Base-by-base conservation (phyloP, 1,284 basidiomycete genomes). In the Trichosporon coremiiforme region DNA sequence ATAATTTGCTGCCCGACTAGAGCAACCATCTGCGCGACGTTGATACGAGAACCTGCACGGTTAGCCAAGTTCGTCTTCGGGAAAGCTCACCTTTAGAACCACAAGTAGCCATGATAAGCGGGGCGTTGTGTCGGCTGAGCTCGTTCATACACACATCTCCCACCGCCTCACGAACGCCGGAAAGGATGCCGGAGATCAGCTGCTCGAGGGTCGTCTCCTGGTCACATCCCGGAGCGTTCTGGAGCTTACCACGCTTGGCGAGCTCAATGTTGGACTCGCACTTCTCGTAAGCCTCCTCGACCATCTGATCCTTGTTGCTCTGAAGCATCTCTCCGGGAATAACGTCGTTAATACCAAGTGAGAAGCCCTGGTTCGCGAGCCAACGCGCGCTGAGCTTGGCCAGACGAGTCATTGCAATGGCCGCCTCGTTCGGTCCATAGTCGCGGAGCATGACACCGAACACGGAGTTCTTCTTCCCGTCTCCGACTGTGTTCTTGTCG, bases 1-100 rank as follows among this genome's bases (percentile, higher is more conserved):
- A 99, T 99, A 83, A 99, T 98, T 80, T 99, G 97, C 81, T 99
- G 97, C 10, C 97, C 97, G 76, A 99, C 97, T 88, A 95, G 98
- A 75, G 97, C 97, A 70, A 99, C 97, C 97, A 99, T 99, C 85
- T 99, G 97, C 13, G 95, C 97, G 70, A 99, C 97, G 84, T 99
- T 99, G 85, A 99, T 98, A 75, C 95, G 94, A 77, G 96, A 98
- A 82, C 96, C 94, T 96, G 71, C 65, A n/a, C n/a, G 33, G 65
- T 73, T 66, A 79, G 73, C 71, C 22, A 13, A 55, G 4, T 3
- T 35, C 20, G n/a, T 15, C 13, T 5, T 10, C 0, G 0, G 29
- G n/a, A 20, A 62, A 64, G 17, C 71, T 78, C 64, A 92, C 94
- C 95, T 87, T 99, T 99, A 10, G 97, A 99, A 84, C 97, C 97